Evolutionary conservation across 179 eudicot species (phyloP).

Genomic region (Drosera spatulata): DNA sequence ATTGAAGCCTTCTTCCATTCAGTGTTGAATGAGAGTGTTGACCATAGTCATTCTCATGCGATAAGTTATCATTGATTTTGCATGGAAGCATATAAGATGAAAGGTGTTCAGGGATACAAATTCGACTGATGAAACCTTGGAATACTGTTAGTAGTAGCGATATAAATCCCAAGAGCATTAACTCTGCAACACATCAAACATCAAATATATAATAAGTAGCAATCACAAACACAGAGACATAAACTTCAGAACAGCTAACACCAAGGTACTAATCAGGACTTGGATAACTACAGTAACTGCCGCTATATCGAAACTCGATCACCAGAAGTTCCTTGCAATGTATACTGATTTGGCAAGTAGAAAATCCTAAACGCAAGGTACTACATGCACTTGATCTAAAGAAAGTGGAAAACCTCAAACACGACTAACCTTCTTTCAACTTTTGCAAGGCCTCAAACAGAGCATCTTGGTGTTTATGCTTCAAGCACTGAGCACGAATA

Average conservation of each 20-base stretch:
- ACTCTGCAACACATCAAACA: constrained; percentile 34
- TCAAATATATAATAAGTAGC: neutral
- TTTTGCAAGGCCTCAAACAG: constrained; percentile 64
- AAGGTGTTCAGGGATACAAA: constrained; percentile 56
- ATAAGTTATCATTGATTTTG: constrained; percentile 14
- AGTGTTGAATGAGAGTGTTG: constrained; percentile 14
- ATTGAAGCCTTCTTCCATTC: constrained; percentile 44
- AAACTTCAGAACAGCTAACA: too few species aligned
- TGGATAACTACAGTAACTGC: too few species aligned
- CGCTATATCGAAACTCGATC: too few species aligned
- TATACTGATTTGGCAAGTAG: too few species aligned
- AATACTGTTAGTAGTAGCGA: constrained; percentile 71
- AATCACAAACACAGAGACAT: neutral
- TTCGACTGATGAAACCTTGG: constrained; percentile 52
- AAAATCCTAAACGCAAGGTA: too few species aligned
- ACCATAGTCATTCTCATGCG: constrained; percentile 9
- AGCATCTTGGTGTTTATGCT: constrained; percentile 40
- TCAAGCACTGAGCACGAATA: constrained; percentile 34
- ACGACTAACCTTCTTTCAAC: constrained; percentile 56
- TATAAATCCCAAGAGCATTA: constrained; percentile 95
- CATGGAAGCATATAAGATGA: constrained; percentile 71
- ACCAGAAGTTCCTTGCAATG: too few species aligned
- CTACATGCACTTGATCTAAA: neutral
- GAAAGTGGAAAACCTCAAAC: neutral
- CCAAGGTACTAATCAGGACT: too few species aligned